Percentiles rank a stretch among this genome's conserved stretches.
These are phyloP conservation scores for Nicotiana undulata DNA, from an alignment of 257 asterid species.

Conservation along the genomic window DNA sequence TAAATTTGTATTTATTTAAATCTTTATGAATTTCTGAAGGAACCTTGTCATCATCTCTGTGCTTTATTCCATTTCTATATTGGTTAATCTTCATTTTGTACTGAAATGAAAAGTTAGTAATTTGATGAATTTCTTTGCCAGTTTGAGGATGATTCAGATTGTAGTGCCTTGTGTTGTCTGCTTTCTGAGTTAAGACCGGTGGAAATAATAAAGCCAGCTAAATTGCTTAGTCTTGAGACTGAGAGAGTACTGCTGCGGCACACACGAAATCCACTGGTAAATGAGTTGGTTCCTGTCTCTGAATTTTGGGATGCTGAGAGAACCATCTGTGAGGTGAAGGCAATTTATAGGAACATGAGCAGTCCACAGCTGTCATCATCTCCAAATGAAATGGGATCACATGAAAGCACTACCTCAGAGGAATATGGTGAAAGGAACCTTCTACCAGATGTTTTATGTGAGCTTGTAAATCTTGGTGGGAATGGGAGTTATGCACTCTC, in stretches of 20 bases:
- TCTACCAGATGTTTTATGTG: constrained; percentile 60
- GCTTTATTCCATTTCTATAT: not conserved
- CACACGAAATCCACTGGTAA: constrained; percentile 75
- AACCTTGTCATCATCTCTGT: not conserved
- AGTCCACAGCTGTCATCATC: constrained; percentile 28
- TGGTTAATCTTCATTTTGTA: not conserved
- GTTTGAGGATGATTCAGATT: constrained; percentile 92
- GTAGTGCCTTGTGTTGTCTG: constrained; percentile 76
- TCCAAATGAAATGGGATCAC: constrained; percentile 22
- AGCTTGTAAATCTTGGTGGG: constrained; percentile 61
- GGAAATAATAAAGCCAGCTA: constrained; percentile 86
- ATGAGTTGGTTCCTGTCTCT: constrained; percentile 77
- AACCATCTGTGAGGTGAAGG: constrained; percentile 55
- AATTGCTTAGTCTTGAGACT: constrained; percentile 75
- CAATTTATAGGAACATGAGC: constrained; percentile 37
- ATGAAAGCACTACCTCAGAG: constrained; percentile 21
- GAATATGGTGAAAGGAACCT: constrained; percentile 26
- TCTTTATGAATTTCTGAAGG: not conserved
- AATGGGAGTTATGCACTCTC: constrained; percentile 84
- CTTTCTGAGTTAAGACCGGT: constrained; percentile 92
- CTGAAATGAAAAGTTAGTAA: not conserved
- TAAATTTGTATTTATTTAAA: not conserved
- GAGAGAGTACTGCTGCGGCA: constrained; percentile 70
- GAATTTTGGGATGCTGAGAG: constrained; percentile 95
- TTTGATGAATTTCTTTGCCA: constrained; percentile 24